phyloP scores from a whole-genome alignment of 177 flowering plant species.

The Vitis hybrid region DNA sequence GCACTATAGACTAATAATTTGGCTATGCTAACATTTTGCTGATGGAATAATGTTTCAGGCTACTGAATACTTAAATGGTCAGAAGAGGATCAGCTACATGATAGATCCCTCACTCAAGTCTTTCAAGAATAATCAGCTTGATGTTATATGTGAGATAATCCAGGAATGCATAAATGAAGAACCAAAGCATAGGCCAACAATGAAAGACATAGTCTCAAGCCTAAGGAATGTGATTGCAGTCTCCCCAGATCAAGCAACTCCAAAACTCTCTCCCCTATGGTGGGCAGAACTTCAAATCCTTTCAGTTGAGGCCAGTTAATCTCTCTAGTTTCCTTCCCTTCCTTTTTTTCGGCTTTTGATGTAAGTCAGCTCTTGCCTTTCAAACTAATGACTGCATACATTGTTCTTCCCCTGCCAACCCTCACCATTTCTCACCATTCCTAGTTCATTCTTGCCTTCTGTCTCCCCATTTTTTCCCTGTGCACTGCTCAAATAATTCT shows the following conservation, averaged over 20 bases:
- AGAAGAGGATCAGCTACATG: slow-evolving; percentile 42
- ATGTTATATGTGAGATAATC: slow-evolving; percentile 66
- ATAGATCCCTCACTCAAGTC: slow-evolving; percentile 71
- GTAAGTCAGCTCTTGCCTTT: slow-evolving; percentile 14
- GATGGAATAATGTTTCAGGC: slow-evolving; percentile 41
- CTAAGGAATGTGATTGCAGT: slow-evolving; percentile 56
- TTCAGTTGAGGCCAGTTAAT: slow-evolving; percentile 76
- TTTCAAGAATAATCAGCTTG: slow-evolving; percentile 77
- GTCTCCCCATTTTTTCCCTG: too few relatives aligned
- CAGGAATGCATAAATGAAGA: slow-evolving; percentile 60
- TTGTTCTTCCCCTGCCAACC: too few relatives aligned
- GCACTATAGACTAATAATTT: too few relatives aligned
- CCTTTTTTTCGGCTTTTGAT: background rate
- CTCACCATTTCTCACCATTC: too few relatives aligned
- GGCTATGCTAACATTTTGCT: background rate
- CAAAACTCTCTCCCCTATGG: slow-evolving; percentile 93
- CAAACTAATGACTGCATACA: too few relatives aligned
- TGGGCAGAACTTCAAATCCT: slow-evolving; percentile 96
- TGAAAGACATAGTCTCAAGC: slow-evolving; percentile 56
- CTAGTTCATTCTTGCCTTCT: too few relatives aligned
- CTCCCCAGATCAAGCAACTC: slow-evolving; percentile 76
- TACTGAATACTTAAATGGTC: slow-evolving; percentile 50
- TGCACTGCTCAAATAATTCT: too few relatives aligned
- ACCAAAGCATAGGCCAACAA: slow-evolving; percentile 62
- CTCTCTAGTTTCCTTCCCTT: slow-evolving; percentile 1